phyloP scores from a whole-genome alignment of 495 filamentous ascomycete genomes.

The Glarea lozoyensis region DNA sequence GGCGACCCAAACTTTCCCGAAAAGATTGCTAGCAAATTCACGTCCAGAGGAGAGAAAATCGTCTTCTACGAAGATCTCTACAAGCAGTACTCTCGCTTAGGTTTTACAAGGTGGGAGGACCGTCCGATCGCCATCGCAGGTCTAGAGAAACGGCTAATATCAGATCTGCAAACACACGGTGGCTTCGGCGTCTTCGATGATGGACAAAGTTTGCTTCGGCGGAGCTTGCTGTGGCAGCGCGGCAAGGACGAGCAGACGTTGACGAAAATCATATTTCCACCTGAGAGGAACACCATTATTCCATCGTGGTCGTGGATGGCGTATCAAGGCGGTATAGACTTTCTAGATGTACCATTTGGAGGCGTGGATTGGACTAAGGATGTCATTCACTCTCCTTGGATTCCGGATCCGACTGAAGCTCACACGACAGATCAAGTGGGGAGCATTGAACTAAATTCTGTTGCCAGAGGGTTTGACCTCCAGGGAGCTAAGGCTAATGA shows the following conservation, averaged over 20 bases:
- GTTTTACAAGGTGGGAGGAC: slow-evolving; percentile 1
- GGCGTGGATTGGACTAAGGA: slow-evolving; percentile 18
- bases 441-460: slow-evolving; percentile 11
- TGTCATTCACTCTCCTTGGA: slow-evolving; percentile 2
- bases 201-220: not conserved
- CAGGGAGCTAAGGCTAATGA: slow-evolving; percentile 1
- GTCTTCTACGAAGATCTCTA: slow-evolving; percentile 4
- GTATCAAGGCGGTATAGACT: slow-evolving; percentile 5
- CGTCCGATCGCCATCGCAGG: slow-evolving; percentile 8
- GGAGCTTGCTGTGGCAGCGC: slow-evolving; percentile 4
- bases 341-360: not conserved
- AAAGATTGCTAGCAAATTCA: not conserved
- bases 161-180: not conserved
- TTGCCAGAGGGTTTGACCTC: slow-evolving; percentile 27
- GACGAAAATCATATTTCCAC: not conserved
- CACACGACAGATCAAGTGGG: not conserved
- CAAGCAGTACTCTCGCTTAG: slow-evolving; percentile 3
- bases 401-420: not conserved
- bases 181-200: slow-evolving; percentile 8
- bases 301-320: slow-evolving; percentile 12
- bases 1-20: slow-evolving; percentile 31
- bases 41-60: not conserved
- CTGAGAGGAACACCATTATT: not conserved
- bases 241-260: not conserved
- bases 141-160: slow-evolving; percentile 4